phyloP scores from a whole-genome alignment of 129 eudicot genomes.

The Flaveria brownii region DNA sequence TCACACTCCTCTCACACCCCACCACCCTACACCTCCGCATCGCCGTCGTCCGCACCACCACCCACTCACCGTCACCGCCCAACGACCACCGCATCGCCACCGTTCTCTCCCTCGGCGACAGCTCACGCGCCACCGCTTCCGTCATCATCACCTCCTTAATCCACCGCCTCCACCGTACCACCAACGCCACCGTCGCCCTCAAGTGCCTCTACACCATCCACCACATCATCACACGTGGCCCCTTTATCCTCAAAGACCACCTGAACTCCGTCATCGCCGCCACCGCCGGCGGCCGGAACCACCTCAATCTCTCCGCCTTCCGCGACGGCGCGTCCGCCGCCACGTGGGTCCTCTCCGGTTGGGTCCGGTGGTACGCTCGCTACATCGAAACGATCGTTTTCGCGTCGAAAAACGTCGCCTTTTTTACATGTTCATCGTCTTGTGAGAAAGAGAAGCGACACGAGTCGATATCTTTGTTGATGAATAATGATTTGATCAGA shows the following conservation, averaged over 20 bases:
- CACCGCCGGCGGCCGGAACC: constrained; percentile 58
- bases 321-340: constrained; percentile 60
- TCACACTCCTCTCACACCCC: constrained; percentile 56
- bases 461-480: constrained; percentile 42
- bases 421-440: constrained; percentile 27
- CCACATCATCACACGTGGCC: constrained; percentile 67
- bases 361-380: constrained; percentile 74
- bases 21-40: constrained; percentile 54
- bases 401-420: constrained; percentile 49
- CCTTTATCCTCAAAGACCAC: constrained; percentile 82
- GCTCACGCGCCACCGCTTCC: constrained; percentile 88
- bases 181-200: constrained; percentile 59
- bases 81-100: constrained; percentile 62
- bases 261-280: constrained; percentile 51
- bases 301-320: constrained; percentile 74
- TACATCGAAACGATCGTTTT: constrained; percentile 66
- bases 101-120: constrained; percentile 61
- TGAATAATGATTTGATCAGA: constrained; percentile 46
- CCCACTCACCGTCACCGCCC: constrained; percentile 68
- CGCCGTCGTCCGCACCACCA: constrained; percentile 84
- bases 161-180: constrained; percentile 79
- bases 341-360: constrained; percentile 66
- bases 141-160: constrained; percentile 54
- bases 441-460: constrained; percentile 39
- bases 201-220: constrained; percentile 74